Evolutionary conservation across 768 basidiomycete genomes (phyloP), one percentile per base, ranked within the genome.

Genomic region (Boletus edulis): DNA sequence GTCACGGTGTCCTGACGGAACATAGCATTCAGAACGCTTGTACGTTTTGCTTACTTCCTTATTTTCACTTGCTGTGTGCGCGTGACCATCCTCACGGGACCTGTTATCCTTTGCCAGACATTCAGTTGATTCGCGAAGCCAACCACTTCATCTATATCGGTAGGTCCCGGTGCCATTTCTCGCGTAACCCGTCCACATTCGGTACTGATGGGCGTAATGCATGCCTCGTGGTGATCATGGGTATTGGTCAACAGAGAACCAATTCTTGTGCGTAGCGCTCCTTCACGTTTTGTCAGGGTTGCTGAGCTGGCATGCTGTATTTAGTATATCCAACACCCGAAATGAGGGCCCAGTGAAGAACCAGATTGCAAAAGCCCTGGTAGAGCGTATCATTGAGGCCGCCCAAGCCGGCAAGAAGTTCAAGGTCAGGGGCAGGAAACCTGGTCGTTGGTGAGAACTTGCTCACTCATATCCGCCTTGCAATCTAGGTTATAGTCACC

Each of bases 11-110:
- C 35, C 76, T 95, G 59, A 87, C 83, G 4, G 96, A 98, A 70
- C 82, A 84, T 55, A 94, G 91, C 70, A 93, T 98, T 56, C 95
- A 97, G 73, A 89, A 93, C 62, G 95, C 96, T 45, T 94, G 91
- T 91, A 64, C 68, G 88, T 81, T 8, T 17, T 46, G 4, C 8
- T 17, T 46, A 3, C 8, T 41, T 54, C 20, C 20, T 45, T 34
- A 5, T 44, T 31, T 38, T 32, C 22, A 45, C 49, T 40, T 48
- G n/a, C 40, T 51, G 54, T 34, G 32, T 18, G 53, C 24, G 22
- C 18, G 31, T 52, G 37, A 39, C 42, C 18, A 46, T 54, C 32
- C 49, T 58, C 27, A 35, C 34, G 51, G 38, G 14, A 31, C 29
- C 27, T 46, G 14, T 29, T 7, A 17, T 42, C 34, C 35, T 13